Base-by-base conservation (phyloP, 495 filamentous ascomycete species). In the Penicillium simplicissimum region DNA sequence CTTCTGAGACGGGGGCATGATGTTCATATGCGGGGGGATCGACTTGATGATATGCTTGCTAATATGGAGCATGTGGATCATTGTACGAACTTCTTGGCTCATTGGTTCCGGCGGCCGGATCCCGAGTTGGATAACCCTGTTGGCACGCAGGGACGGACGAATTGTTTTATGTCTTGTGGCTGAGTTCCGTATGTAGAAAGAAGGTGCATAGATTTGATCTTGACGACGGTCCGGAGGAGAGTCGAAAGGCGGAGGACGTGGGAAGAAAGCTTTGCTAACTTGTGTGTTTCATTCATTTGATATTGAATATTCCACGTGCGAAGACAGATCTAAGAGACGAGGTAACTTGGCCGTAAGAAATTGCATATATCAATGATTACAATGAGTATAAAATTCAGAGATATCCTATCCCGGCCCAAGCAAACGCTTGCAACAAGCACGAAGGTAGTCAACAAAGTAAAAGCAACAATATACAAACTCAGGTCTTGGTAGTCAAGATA, bases 1-100 rank as follows among this genome's bases (percentile, higher is more conserved):
- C 8, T 45, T 45, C 17, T 45, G 42, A 21, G 42, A 23, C 42
- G 42, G 1, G 19, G 42, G 11, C 42, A 45, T 45, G 42, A 45
- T 13, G 17, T 45, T 23, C 17, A 45, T 45, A 45, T 45, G 42
- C 42, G 42, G 11, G 42, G 42, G 1, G 42, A 45, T 23, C 17
- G 42, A 10, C 42, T 45, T 23, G 42, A 45, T 4, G 42, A 45
- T 45, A 45, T 45, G 42, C 42, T 45, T 3, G 17, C 42, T 0
- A 45, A 45, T 11, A 45, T 45, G 42, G 42, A 45, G 42, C 42
- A 45, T 45, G 42, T 45, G 42, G 42, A 45, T 45, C 42, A 45
- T 45, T 45, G 42, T 23, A 45, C 42, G 8, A 45, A 45, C 6
- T 45, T 45, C 17, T 5, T 45, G 17, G 42, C 42, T 13, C 19